Base-by-base conservation (phyloP, 2,329 filamentous ascomycete genomes). In the Fusarium agapanthi region DNA sequence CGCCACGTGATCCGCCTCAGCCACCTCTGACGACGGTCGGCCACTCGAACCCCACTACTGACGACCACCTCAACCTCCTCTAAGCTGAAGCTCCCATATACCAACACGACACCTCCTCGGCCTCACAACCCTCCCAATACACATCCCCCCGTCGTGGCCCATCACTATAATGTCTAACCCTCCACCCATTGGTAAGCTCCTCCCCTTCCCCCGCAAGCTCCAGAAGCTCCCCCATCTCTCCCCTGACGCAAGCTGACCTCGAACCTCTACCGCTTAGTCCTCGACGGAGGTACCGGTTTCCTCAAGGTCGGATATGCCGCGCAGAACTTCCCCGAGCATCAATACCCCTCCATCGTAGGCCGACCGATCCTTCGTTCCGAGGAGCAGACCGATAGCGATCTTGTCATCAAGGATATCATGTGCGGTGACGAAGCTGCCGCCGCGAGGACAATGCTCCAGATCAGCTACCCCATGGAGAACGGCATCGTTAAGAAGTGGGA, bases 401-500 rank as follows among this genome's bases (percentile, higher is more conserved):
- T 89, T 86, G 91, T 89, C 84, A 92, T 90, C 84, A 98, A 98
- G 89, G 96, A 99, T 86, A 98, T 99, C 82, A 99, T 99, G 96
- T 98, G 95, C 85, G 96, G 96, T 82, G 96, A 99, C 85, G 95
- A 99, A 86, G 96, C 96, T 55, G 95, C 96, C 22, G 95, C 95
- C 60, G 95, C 96, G 75, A 91, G 96, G 79, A 97, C 93, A 71
- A 97, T 98, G 95, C 91, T 99, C 69, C 96, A 99, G 84, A 97
- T 99, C 81, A 97, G 93, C 83, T 99, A 99, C 83, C 96, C 96
- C 77, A 99, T 99, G 96, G 96, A 99, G 84, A 99, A 99, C 83
- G 96, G 96, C 79, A 98, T 99, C 79, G 95, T 99, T 76, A 98
- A 98, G 89, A 95, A 95, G 81, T 99, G 96, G 96, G 96, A 99